Evolutionary conservation across 2,329 filamentous ascomycete genomes (phyloP), one percentile per base, ranked within the genome.

Genomic region (Pleoardoris graminearum): DNA sequence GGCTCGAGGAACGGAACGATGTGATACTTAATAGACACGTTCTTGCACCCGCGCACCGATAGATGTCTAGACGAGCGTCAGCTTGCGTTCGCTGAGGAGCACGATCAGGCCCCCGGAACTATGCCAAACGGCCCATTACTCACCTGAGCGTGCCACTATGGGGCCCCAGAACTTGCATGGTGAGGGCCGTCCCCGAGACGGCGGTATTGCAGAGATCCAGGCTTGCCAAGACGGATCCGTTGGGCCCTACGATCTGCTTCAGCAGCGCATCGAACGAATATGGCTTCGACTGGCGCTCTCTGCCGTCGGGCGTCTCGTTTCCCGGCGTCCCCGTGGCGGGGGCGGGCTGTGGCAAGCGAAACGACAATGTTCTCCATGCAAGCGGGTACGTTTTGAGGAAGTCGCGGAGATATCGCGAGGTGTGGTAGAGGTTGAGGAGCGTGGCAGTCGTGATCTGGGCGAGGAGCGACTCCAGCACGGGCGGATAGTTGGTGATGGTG

Each of bases 1-100:
- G 75, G 68, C 54, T 73, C 74, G 36, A 77, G 75, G 59, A 83
- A 85, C 2, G 83, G 83, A 48, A 85, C 81, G 54, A 85, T 82
- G 62, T 85, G 82, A 63, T 85, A 85, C 64, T 85, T 85, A 58
- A 85, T 78, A 11, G 82, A 85, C 32, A 85, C 83, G 65, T 85
- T 84, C 70, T 85, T 84, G 75, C 83, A 85, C 17, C 83, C 83
- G 19, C 83, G 80, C 42, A 85, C 81, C 1, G 82, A 85, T 38
- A 85, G 75, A 62, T 85, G 82, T 33, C 27, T 43, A 12, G 7
- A 32, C 10, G 16, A 43, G 8, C 23, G 41, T 43, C 27, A 43
- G 41, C 4, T 4, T 3, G n/a, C 17, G 10, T 27, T 27, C 10
- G 5, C 5, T n/a, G n/a, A n/a, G n/a, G n/a, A n/a, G n/a, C n/a